A percentile compares a stretch with the other conserved stretches of the same genome.
phyloP scores from a whole-genome alignment of 306 rosid species.

The Pyrus betulifolia region DNA sequence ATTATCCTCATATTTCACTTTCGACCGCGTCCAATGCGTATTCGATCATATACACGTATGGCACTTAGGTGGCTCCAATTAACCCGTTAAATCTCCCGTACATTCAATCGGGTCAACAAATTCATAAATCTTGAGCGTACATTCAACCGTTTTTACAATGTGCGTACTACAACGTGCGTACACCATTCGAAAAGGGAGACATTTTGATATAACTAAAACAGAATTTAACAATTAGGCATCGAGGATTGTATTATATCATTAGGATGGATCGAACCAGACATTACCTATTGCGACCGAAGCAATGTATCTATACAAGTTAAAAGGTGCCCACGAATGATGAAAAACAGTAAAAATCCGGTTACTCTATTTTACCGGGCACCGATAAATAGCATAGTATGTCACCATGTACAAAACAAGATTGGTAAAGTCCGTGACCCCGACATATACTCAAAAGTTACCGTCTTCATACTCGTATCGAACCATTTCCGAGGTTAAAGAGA shows the following conservation, averaged over 20 bases:
- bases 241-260: not conserved
- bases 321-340: conserved; percentile 26
- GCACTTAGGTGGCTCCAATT: too few species aligned
- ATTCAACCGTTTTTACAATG: not conserved
- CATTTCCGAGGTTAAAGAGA: conserved; percentile 22
- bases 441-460: conserved; percentile 13
- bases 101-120: too few species aligned
- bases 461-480: not conserved
- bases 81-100: too few species aligned
- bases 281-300: conserved; percentile 31
- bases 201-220: not conserved
- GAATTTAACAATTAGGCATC: not conserved
- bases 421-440: conserved; percentile 29
- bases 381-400: conserved; percentile 35
- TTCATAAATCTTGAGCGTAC: not conserved
- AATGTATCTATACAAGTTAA: conserved; percentile 51
- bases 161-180: not conserved
- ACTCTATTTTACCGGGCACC: conserved; percentile 27
- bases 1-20: too few species aligned
- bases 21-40: not conserved
- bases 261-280: conserved; percentile 21
- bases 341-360: conserved; percentile 20
- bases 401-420: conserved; percentile 49
- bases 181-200: not conserved
- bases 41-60: too few species aligned